These are phyloP conservation scores for Citrullus amarus DNA, from an alignment of 306 rosid genomes.

Conservation along the genomic window DNA sequence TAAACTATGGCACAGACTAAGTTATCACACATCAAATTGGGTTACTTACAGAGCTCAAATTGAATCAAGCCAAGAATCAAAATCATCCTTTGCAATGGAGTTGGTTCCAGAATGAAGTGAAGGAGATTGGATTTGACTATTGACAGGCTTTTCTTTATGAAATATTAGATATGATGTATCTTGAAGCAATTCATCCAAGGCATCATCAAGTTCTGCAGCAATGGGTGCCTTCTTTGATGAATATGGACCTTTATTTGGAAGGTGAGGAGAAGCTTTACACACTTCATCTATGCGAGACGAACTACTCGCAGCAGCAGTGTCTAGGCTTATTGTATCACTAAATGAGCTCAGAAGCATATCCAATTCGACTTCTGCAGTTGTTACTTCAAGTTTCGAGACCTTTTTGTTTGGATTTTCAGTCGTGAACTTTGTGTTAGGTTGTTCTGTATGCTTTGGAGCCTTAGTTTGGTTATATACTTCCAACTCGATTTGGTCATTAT, in stretches of 20 bases:
- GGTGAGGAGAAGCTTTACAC: neutral
- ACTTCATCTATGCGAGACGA: constrained; percentile 15
- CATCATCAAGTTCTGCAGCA: constrained; percentile 43
- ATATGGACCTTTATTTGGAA: constrained; percentile 22
- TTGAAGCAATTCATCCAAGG: constrained; percentile 57
- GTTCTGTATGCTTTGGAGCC: constrained; percentile 12
- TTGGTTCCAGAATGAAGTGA: constrained; percentile 31
- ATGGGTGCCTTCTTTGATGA: constrained; percentile 12
- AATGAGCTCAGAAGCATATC: constrained; percentile 63
- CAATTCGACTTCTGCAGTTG: constrained; percentile 50
- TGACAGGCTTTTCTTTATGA: constrained; percentile 18
- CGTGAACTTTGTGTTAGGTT: constrained; percentile 8
- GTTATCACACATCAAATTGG: constrained; percentile 8
- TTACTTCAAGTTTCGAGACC: constrained; percentile 24
- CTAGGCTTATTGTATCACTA: constrained; percentile 11
- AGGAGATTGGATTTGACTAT: constrained; percentile 16
- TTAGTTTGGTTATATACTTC: constrained; percentile 17
- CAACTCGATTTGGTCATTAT: constrained; percentile 12
- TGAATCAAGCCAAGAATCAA: constrained; percentile 75
- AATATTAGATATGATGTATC: constrained; percentile 37
- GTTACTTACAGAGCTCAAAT: constrained; percentile 21
- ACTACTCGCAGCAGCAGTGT: neutral
- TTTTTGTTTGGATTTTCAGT: constrained; percentile 17
- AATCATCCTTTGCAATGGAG: constrained; percentile 35
- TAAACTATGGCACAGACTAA: neutral